Base-by-base conservation (phyloP, 2,329 filamentous ascomycete species). In the Endoconidiophora laricicola region DNA sequence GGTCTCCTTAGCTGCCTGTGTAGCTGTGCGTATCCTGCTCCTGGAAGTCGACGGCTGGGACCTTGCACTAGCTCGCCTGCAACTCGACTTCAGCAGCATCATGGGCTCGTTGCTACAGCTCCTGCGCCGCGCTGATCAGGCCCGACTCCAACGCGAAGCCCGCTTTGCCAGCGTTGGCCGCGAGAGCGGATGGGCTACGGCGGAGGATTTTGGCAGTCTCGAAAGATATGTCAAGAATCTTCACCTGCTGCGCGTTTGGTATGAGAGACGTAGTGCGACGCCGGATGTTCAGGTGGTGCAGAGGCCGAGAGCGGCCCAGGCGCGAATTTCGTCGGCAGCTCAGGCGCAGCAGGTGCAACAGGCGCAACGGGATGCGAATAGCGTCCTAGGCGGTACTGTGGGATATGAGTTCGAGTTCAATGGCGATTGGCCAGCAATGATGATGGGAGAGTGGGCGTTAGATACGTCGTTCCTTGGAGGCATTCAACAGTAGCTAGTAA, bases 11-110 rank as follows among this genome's bases (percentile, higher is more conserved):
- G 50, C 50, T 3, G 50, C 50, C 6, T 52, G 50, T 18, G 44
- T 51, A 18, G 50, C 55, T 12, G 54, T 54, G 33, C 45, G 52
- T 9, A 51, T 56, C 16, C 46, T 56, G 3, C 38, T 55, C 4
- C 55, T 56, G 18, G 54, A 55, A 38, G 44, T 52, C 7, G 54
- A 54, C 14, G 55, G 55, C 7, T 55, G 55, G 55, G 55, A 55
- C 14, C 43, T 54, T 20, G 45, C 44, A 4, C 39, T 52, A 4
- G 55, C 50, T 7, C 41, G 52, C 26, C 41, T 50, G 10, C 49
- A 54, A 16, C 53, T 55, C 16, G 50, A 54, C 43, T 54, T 54
- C n/a, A 39, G 54, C 10, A 38, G 29, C 24, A 49, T 53, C 14
- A 49, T 51, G 52, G 52, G 54, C 46, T 52, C 50, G 14, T 41